Evolutionary conservation across 2,329 filamentous ascomycete species (phyloP), one percentile per base, ranked within the genome.

Genomic region (Talaromyces sp.): DNA sequence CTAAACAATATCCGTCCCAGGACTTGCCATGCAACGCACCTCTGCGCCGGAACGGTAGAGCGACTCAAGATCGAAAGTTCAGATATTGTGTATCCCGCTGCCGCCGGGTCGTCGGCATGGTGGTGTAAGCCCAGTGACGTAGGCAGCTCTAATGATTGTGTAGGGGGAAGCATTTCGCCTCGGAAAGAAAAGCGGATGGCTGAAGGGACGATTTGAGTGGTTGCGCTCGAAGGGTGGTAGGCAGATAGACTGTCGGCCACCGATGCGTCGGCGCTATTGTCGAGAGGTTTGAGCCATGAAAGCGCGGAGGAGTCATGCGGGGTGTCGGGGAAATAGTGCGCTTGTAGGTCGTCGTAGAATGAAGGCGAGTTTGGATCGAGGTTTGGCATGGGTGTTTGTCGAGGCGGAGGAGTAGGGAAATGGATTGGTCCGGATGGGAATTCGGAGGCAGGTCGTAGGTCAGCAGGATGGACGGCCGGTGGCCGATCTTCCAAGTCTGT

Each of bases 291-390:
- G 85, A 98, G 95, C 93, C 93, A 99, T 21, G 91, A 90, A 3
- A 97, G 85, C 60, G 91, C 89, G 63, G 88, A 87, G 0, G 93
- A 92, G 75, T 97, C 91, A 61, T 92, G 86, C 1, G 93, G 87
- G 1, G 96, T 87, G 66, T 87, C 86, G 12, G 95, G 93, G 77
- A 97, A 99, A 83, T 96, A 99, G 76, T 97, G 96, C 23, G 87
- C 79, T 81, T 96, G 93, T 5, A 99, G 86, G 62, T 91, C 88
- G 54, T 85, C 78, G 63, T 98, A 87, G 79, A 98, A 98, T 71
- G 91, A 83, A 0, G 91, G 88, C 64, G 93, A 91, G 40, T 86
- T 81, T 0, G 93, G 92, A 73, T 98, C 91, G 66, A 98, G 88
- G 64, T 92, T 88, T 11, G 90, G 89, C 70, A 77, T 76, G 1